A percentile compares a stretch with the other conserved stretches of the same genome.
Evolutionary conservation across 306 rosid genomes (phyloP).

Genomic region (Dalbergia cultrata): DNA sequence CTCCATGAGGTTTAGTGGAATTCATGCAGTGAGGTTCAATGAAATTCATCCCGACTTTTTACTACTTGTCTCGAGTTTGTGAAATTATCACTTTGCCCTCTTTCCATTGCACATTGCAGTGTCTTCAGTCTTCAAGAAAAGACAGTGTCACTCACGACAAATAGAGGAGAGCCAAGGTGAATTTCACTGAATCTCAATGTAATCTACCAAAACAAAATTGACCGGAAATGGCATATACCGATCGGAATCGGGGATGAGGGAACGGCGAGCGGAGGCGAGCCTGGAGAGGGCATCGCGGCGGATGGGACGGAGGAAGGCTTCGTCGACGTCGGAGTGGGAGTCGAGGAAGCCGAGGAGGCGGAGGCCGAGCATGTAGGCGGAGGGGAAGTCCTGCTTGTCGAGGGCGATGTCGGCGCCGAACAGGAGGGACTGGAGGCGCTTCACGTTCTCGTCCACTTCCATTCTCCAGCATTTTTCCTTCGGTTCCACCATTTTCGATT

Average conservation of each 20-base stretch:
- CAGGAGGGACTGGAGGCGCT: constrained; percentile 83
- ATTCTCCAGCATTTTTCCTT: constrained; percentile 64
- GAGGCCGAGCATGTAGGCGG: constrained; percentile 73
- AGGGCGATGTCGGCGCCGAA: constrained; percentile 77
- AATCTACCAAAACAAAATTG: neutral
- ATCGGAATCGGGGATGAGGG: constrained; percentile 69
- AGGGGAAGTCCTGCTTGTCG: constrained; percentile 61
- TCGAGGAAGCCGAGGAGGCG: constrained; percentile 90
- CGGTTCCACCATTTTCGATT: constrained; percentile 40
- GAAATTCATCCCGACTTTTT: too few species aligned
- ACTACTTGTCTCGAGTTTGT: too few species aligned
- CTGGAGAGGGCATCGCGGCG: constrained; percentile 67
- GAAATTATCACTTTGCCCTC: too few species aligned
- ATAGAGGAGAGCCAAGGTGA: too few species aligned
- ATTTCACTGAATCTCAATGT: neutral
- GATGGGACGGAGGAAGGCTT: constrained; percentile 71
- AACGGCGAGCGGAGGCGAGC: constrained; percentile 60
- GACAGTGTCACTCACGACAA: too few species aligned
- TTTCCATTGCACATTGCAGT: too few species aligned
- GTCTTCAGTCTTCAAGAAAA: too few species aligned
- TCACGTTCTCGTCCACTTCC: constrained; percentile 65
- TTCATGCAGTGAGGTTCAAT: too few species aligned
- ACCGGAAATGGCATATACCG: constrained; percentile 51
- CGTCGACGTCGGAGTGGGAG: constrained; percentile 65
- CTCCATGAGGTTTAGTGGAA: too few species aligned